phyloP scores from a whole-genome alignment of 1,139 yeast genomes.

The Suhomyces coccinellae region DNA sequence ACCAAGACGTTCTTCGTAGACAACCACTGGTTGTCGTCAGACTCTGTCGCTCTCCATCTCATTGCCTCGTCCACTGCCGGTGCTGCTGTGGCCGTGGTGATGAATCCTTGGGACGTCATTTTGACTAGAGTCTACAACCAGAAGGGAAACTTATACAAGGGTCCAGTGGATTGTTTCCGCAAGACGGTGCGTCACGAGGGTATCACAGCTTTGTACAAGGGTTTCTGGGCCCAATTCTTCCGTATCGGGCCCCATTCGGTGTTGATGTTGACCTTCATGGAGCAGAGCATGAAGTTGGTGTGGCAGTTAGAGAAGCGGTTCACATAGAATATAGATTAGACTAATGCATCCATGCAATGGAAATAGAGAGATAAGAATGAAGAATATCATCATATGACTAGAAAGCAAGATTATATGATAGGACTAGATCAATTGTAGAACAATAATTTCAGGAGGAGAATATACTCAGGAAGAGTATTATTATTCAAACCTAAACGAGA shows the following conservation, averaged over 20 bases:
- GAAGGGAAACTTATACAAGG: conserved; percentile 80
- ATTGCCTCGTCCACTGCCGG: conserved; percentile 80
- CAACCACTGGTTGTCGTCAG: conserved; percentile 48
- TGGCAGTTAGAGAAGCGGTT: conserved; percentile 37
- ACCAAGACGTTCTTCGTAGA: conserved; percentile 60
- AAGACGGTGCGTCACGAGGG: conserved; percentile 87
- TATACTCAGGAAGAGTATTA: no score
- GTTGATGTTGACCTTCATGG: conserved; percentile 89
- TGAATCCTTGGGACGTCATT: conserved; percentile 97
- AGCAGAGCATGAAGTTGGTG: conserved; percentile 77
- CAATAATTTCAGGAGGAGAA: no score
- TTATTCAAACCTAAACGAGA: no score
- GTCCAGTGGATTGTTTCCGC: conserved; percentile 83
- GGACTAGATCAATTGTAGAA: no score
- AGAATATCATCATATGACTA: no score
- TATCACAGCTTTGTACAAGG: conserved; percentile 84
- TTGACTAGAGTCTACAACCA: conserved; percentile 94
- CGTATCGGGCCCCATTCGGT: conserved; percentile 96
- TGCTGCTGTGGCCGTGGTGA: conserved; percentile 86
- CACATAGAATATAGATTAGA: neutral
- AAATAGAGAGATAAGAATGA: neutral
- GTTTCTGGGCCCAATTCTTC: conserved; percentile 88
- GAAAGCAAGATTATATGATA: no score
- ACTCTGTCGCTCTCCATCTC: conserved; percentile 73
- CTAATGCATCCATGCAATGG: neutral